Conservation (phyloP, 345 rosid genomes). For the Clarkia xantiana region DNA sequence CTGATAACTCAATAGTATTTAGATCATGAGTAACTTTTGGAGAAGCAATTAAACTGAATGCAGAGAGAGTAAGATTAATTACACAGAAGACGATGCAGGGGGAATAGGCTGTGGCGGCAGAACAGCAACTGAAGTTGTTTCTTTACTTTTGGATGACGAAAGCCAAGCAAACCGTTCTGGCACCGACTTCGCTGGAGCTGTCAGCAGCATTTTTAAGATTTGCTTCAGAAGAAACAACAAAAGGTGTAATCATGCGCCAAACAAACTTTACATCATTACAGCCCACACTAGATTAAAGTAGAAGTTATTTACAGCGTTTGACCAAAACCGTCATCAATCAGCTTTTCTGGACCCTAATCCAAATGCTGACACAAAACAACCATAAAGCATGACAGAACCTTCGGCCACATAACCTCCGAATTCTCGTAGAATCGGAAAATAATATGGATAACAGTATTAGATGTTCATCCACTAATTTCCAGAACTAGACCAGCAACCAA, state of each 20-base stretch:
- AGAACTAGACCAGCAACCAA: too few relatives aligned
- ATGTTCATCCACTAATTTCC: too few relatives aligned
- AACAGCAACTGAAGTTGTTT: constrained; percentile 59
- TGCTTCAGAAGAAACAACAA: background rate
- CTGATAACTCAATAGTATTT: background rate
- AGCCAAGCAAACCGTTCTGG: constrained; percentile 52
- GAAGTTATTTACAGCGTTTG: too few relatives aligned
- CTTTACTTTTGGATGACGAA: constrained; percentile 35
- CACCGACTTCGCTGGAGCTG: constrained; percentile 21
- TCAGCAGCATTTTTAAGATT: background rate
- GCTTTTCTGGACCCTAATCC: too few relatives aligned
- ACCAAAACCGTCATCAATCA: too few relatives aligned
- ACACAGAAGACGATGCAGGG: constrained; percentile 48
- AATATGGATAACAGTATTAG: too few relatives aligned
- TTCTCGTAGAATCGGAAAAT: too few relatives aligned
- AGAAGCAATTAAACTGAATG: constrained; percentile 1
- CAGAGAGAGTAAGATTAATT: constrained; percentile 6
- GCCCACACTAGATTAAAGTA: too few relatives aligned
- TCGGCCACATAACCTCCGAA: too few relatives aligned
- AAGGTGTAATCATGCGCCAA: background rate
- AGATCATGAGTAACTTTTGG: background rate
- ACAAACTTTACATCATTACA: too few relatives aligned
- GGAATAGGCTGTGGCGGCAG: constrained; percentile 41
- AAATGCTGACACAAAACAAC: too few relatives aligned
- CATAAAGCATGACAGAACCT: too few relatives aligned